phyloP scores from a whole-genome alignment of 208 protist genomes.

The Porcisia deanei region DNA sequence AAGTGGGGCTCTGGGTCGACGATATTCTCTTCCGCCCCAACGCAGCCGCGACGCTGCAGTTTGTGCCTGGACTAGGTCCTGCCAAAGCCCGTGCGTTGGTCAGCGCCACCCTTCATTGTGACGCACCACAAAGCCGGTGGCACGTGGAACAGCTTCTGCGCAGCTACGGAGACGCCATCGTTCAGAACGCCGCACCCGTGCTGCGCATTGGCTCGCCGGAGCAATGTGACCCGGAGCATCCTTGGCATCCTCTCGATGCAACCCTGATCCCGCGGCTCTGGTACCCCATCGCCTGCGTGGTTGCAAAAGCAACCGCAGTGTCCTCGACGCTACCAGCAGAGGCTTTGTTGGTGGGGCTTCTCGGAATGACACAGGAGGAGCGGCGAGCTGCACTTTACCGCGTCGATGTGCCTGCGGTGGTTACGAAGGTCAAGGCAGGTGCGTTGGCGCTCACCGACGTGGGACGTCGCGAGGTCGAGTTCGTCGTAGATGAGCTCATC shows the following conservation, averaged over 20 bases:
- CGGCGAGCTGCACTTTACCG: slow-evolving; percentile 32
- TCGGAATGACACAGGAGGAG: slow-evolving; percentile 38
- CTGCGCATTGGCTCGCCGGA: slow-evolving; percentile 45
- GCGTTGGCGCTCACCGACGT: slow-evolving; percentile 10
- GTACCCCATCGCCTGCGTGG: slow-evolving; percentile 35
- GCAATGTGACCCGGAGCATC: slow-evolving; percentile 19
- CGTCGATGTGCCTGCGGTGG: slow-evolving; percentile 16
- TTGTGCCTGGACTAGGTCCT: slow-evolving; percentile 75
- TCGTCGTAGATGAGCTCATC: slow-evolving; percentile 61
- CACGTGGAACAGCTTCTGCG: slow-evolving; percentile 42
- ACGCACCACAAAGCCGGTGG: slow-evolving; percentile 36
- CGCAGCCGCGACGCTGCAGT: slow-evolving; percentile 63
- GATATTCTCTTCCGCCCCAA: slow-evolving; percentile 57
- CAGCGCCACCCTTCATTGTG: slow-evolving; percentile 23
- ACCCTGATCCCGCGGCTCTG: slow-evolving; percentile 68
- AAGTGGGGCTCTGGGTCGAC: slow-evolving; percentile 60
- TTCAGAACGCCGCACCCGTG: slow-evolving; percentile 45
- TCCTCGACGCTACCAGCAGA: slow-evolving; percentile 11
- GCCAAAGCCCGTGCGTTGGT: slow-evolving; percentile 51
- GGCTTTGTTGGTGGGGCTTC: slow-evolving; percentile 20
- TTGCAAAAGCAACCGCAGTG: slow-evolving; percentile 13
- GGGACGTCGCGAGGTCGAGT: slow-evolving; percentile 68
- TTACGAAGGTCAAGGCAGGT: slow-evolving; percentile 2
- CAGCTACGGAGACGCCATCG: slow-evolving; percentile 49
- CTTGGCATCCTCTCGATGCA: slow-evolving; percentile 71